Evolutionary conservation across 441 rosid genomes (phyloP).

Genomic region (Arabidopsis lyrata): DNA sequence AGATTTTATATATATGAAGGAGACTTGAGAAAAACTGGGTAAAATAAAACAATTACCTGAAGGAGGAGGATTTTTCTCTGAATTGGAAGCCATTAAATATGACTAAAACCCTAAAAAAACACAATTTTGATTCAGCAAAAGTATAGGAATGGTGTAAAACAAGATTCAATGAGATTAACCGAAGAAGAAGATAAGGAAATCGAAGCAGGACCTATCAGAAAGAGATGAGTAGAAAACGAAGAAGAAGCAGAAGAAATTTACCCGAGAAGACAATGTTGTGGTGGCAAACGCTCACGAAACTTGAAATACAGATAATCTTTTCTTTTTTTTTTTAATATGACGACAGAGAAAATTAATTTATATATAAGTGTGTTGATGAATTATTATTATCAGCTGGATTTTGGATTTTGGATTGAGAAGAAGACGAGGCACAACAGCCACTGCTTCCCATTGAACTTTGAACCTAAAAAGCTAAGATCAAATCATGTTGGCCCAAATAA

Average conservation of each 20-base stretch:
- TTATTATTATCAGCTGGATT: slow-evolving; percentile 16
- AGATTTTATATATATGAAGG: neutral
- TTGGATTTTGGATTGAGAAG: slow-evolving; percentile 12
- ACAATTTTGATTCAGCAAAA: neutral
- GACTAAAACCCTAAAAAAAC: slow-evolving; percentile 32
- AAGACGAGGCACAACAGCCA: slow-evolving; percentile 44
- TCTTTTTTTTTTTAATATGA: neutral
- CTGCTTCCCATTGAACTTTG: slow-evolving; percentile 38
- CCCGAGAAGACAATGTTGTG: slow-evolving; percentile 44
- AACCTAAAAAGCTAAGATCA: slow-evolving; percentile 12
- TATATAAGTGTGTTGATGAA: neutral
- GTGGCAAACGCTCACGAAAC: slow-evolving; percentile 41
- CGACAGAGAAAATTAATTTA: neutral
- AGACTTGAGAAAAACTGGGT: neutral
- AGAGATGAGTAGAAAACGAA: slow-evolving; percentile 21
- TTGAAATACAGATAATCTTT: slow-evolving; percentile 35
- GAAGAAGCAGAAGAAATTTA: slow-evolving; percentile 1
- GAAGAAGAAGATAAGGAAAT: slow-evolving; percentile 7
- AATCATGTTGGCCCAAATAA: slow-evolving; percentile 15
- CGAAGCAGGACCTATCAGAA: slow-evolving; percentile 18
- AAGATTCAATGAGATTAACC: neutral
- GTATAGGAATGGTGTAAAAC: neutral
- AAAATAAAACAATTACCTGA: slow-evolving; percentile 46
- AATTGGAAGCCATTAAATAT: slow-evolving; percentile 66
- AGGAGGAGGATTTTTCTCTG: slow-evolving; percentile 52